Base-by-base conservation (phyloP, 805 yeast species). In the Priceomyces haplophilus region DNA sequence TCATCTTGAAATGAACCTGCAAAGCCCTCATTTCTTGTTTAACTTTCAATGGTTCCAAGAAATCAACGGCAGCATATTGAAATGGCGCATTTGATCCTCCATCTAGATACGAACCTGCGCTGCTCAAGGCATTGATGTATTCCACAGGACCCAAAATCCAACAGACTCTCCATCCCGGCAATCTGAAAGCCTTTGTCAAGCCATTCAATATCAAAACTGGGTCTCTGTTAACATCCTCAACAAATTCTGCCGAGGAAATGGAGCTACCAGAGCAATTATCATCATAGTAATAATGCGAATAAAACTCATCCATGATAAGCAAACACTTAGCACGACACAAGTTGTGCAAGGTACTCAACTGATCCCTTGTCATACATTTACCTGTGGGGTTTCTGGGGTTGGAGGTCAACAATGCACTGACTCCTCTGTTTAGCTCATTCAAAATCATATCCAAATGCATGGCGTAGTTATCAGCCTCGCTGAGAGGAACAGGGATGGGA, bases 331-430 rank as follows among this genome's bases (percentile, higher is more conserved):
- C 70, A 43, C 82, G 65, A 54, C 83, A 79, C 64, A 79, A 58
- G 35, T 69, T 63, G 53, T 79, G 84, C 43, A 79, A 64, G 38
- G 72, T 64, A 27, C 61, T 50, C 50, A 79, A 64, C 52, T 79
- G 80, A 8, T 56, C 58, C 13, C 67, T 68, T 4, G 76, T 58
- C 69, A 79, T 69, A 38, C 78, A 68, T 52, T 62, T 72, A 29
- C 84, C 84, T 0, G 84, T 79, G 21, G 84, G 84, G 57, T 79
- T 79, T 61, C 84, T 66, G 21, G 84, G 84, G 54, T 79, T 79
- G 3, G 83, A 79, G 0, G 83, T 79, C 38, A 77, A 59, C 24
- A 78, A 58, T 3, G 83, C 83, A 44, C 78, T 68, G 5, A 79
- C 83, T 31, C 84, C 84, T 51, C 83, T 65, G 39, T 61, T 62